phyloP scores from a whole-genome alignment of 208 protist species.

The Trypanosoma mega region DNA sequence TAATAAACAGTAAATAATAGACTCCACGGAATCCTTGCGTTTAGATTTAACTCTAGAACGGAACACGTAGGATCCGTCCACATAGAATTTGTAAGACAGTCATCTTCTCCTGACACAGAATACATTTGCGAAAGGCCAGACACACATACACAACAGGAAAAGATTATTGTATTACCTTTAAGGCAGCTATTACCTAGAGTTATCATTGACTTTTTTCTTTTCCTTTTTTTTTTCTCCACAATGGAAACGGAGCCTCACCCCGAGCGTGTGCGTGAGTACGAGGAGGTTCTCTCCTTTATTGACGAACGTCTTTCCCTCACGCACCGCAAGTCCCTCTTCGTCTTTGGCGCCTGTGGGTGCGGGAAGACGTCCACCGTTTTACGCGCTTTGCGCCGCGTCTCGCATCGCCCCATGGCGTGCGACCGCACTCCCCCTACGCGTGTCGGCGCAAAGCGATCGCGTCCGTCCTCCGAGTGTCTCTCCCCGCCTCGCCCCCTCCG shows the following conservation, averaged over 20 bases:
- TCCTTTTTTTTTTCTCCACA: conserved; percentile 10
- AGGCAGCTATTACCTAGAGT: neutral
- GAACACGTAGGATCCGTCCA: too few relatives aligned
- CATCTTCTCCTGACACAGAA: too few relatives aligned
- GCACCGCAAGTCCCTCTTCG: conserved; percentile 59
- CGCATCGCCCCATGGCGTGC: conserved; percentile 45
- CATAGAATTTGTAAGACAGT: too few relatives aligned
- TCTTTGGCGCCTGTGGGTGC: conserved; percentile 83
- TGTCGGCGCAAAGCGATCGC: too few relatives aligned
- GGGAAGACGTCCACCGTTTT: conserved; percentile 82
- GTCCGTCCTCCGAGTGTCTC: too few relatives aligned
- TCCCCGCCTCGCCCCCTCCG: conserved; percentile 1
- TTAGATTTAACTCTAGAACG: too few relatives aligned
- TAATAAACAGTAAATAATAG: too few relatives aligned
- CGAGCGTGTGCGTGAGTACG: conserved; percentile 61
- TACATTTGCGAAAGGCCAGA: too few relatives aligned
- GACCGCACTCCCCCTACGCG: too few relatives aligned
- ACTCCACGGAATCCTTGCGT: too few relatives aligned
- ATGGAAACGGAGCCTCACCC: conserved; percentile 30
- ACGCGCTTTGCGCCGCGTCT: conserved; percentile 62
- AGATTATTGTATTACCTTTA: conserved; percentile 7
- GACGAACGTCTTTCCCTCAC: conserved; percentile 32
- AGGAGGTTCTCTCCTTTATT: conserved; percentile 50
- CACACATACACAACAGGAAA: too few relatives aligned
- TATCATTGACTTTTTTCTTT: conserved; percentile 13